Percentiles rank a stretch among this genome's conserved stretches.
Conservation (phyloP, 23 red algal genomes). For the Porphyridium purpureum region DNA sequence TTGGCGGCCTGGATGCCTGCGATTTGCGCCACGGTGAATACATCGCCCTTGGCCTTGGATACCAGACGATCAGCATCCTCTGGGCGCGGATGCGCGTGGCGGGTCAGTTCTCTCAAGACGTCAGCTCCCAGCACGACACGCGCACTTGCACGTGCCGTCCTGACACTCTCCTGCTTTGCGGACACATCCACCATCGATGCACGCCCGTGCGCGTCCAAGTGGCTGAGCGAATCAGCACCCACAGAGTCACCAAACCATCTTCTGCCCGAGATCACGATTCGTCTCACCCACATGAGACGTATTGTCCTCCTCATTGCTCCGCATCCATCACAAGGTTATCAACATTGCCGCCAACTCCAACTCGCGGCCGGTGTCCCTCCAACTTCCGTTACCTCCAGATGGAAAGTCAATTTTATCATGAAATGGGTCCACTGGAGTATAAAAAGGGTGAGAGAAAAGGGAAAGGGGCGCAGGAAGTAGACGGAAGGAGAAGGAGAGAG, state of each 20-base stretch:
- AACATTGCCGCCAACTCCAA: no score
- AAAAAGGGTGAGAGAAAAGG: slow-evolving; percentile 2
- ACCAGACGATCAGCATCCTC: background rate
- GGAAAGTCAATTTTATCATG: no score
- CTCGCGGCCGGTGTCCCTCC: no score
- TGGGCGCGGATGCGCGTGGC: background rate
- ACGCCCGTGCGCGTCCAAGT: slow-evolving; percentile 29
- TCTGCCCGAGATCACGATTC: no score
- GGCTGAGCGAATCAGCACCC: no score
- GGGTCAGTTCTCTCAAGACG: slow-evolving; percentile 5
- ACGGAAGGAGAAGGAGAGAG: no score
- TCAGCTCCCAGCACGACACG: slow-evolving; percentile 28
- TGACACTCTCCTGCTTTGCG: slow-evolving; percentile 13
- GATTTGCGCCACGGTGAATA: slow-evolving; percentile 60
- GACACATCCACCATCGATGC: slow-evolving; percentile 84
- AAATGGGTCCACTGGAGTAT: slow-evolving; percentile 1
- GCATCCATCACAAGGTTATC: no score
- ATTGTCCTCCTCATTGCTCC: no score
- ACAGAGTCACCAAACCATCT: no score
- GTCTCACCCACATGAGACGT: no score
- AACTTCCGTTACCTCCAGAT: no score
- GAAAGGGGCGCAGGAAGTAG: no score
- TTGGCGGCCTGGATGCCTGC: slow-evolving; percentile 83
- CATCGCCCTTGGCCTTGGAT: slow-evolving; percentile 49
- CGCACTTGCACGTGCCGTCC: slow-evolving; percentile 44